Evolutionary conservation across 2,329 filamentous ascomycete species (phyloP), one percentile per base, ranked within the genome.

Genomic region (Waltergamsia citrina): DNA sequence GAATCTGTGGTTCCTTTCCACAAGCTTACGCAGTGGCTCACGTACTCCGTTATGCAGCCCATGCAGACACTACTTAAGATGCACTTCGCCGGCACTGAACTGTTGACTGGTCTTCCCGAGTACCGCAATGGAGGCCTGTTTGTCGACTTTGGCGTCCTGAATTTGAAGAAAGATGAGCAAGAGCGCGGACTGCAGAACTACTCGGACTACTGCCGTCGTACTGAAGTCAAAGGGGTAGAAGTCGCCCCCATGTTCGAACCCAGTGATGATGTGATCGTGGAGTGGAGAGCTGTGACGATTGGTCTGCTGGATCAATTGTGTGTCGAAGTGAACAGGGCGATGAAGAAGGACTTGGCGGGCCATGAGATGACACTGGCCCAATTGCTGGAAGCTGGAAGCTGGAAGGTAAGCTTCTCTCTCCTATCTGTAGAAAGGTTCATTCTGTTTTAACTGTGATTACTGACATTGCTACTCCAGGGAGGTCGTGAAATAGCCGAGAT

Each of bases 401-500:
- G 92, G 90, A 96, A 96, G 83, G 88, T 92, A 58, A 62, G 74
- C 23, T 38, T 15, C 19, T 16, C 7, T 25, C 15, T 11, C 15
- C 11, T 27, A n/a, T 31, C 27, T 6, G 26, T n/a, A n/a, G n/a
- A n/a, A n/a, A n/a, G n/a, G n/a, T n/a, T n/a, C 12, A 33, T 12
- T 20, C 14, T 7, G 16, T 35, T 11, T 14, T n/a, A 20, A 29
- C 15, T 3, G 21, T 16, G 4, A 5, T 3, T 19, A 26, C 36
- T 34, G 34, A 41, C 41, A 32, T 22, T 4, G 5, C 8, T 45
- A 38, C n/a, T 38, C 9, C 27, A 32, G 28, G 29, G 36, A 19
- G 92, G 92, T 39, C 80, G 92, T 52, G 92, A 96, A 62, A 83
- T 96, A 54, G 92, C 92, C 42, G 90, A 95, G 63, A 86, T 95